Evolutionary conservation across 495 filamentous ascomycete species (phyloP), one percentile per base, ranked within the genome.

Genomic region (Darksidea phi): DNA sequence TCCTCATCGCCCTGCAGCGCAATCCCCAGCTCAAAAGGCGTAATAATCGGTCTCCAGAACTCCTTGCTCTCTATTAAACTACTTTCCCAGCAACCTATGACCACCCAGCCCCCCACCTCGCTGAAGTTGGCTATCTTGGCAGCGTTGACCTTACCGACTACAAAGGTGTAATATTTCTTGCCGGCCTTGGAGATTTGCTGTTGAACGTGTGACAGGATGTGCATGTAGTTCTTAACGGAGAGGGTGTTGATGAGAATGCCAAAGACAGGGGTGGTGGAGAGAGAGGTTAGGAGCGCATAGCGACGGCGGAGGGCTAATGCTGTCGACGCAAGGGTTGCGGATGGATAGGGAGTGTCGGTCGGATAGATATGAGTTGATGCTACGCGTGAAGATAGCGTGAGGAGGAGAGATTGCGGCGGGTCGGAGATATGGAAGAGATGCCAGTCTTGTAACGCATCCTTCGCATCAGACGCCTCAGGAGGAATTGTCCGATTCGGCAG

Each of bases 11-110:
- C 75, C 72, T 80, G 74, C 59, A 97, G 75, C 3, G 87, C 87
- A 45, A 96, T 70, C 36, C 82, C 83, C 23, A 97, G 75, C 80
- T 97, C 94, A 70, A 91, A 97, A 1, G 94, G 92, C 11, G 95
- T 98, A 34, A 98, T 82, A 3, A 97, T 82, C 1, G 90, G 90
- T 70, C 82, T 86, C 76, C 82, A 97, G 67, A 94, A 91, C 11
- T 89, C 90, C 63, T 87, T 86, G 61, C 88, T 88, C 64, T 89
- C 89, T 12, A 97, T 83, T 46, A 97, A 76, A 57, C 87, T 87
- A 69, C 93, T 95, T 74, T 98, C 94, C 94, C 95, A 97, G 75
- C 94, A 98, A 10, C 95, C 95, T 42, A 98, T 88, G 0, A 97
- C 92, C 0, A 97, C 91, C 94, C 94, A 98, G 13, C 88, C 95